Percentiles rank a stretch among this genome's conserved stretches.
phyloP scores from a whole-genome alignment of 2,329 filamentous ascomycete species.

The Fusarium annulatum region DNA sequence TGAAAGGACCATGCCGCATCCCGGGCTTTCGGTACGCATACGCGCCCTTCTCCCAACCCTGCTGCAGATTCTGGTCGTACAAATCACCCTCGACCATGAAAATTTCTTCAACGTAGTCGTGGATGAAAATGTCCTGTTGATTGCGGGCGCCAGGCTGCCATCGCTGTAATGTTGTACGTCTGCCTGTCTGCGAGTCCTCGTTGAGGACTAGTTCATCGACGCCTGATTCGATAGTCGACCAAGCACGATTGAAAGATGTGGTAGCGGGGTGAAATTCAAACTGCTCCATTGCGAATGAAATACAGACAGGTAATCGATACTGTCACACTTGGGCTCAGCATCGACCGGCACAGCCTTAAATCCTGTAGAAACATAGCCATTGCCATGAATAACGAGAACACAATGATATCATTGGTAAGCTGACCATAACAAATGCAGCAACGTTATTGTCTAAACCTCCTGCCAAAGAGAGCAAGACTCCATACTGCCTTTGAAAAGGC shows the following conservation, averaged over 20 bases:
- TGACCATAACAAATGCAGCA: conserved; percentile 28
- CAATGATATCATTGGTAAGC: conserved; percentile 28
- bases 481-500: not conserved
- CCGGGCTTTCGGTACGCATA: conserved; percentile 55
- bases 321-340: not conserved
- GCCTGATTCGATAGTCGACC: conserved; percentile 46
- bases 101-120: conserved; percentile 54
- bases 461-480: not conserved
- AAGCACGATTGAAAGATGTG: conserved; percentile 31
- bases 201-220: conserved; percentile 53
- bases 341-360: conserved; percentile 7
- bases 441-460: not conserved
- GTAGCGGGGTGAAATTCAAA: conserved; percentile 45
- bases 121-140: conserved; percentile 45
- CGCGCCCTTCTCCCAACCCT: conserved; percentile 49
- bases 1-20: conserved; percentile 54
- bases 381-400: not conserved
- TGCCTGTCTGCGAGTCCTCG: conserved; percentile 44
- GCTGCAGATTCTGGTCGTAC: conserved; percentile 46
- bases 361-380: not conserved
- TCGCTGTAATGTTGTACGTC: conserved; percentile 50
- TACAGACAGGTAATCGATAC: not conserved
- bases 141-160: conserved; percentile 49
- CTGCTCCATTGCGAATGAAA: conserved; percentile 38
- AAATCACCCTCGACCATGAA: conserved; percentile 51